Conservation (phyloP, 495 filamentous ascomycete species). For the Talaromyces stipitatus region DNA sequence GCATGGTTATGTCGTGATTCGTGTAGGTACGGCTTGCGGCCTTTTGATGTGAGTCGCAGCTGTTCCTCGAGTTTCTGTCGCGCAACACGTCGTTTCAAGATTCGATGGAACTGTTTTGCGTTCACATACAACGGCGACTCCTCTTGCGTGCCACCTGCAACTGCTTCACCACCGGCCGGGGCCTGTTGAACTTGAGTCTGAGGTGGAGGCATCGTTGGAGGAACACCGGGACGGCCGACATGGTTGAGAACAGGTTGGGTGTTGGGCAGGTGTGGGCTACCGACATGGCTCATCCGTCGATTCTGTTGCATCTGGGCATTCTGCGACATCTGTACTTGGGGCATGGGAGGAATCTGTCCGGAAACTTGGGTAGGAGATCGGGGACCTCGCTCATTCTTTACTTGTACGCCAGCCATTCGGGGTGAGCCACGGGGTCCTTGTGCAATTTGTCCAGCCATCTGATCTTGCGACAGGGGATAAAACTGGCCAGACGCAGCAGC, state of each 20-base stretch:
- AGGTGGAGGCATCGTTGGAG: constrained; percentile 40
- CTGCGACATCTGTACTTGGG: constrained; percentile 40
- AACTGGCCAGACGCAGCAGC: constrained; percentile 48
- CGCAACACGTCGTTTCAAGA: constrained; percentile 87
- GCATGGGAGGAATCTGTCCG: constrained; percentile 44
- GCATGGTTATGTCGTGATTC: constrained; percentile 99
- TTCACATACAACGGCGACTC: constrained; percentile 97
- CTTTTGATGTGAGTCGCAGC: constrained; percentile 85
- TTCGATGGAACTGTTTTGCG: constrained; percentile 97
- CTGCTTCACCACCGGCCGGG: constrained; percentile 77
- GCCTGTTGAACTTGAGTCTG: constrained; percentile 51
- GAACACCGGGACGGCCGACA: constrained; percentile 38
- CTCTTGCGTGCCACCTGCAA: constrained; percentile 60
- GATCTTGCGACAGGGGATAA: constrained; percentile 40
- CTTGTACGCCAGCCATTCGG: constrained; percentile 40
- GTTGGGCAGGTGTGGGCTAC: constrained; percentile 38
- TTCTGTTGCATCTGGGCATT: constrained; percentile 37
- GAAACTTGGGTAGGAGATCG: constrained; percentile 44
- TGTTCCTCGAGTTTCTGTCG: constrained; percentile 90
- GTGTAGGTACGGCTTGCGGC: constrained; percentile 93
- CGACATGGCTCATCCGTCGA: constrained; percentile 43
- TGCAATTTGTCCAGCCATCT: constrained; percentile 40
- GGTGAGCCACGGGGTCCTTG: constrained; percentile 42
- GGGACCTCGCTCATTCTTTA: constrained; percentile 45
- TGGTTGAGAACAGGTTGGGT: constrained; percentile 44